A percentile compares a stretch with the other conserved stretches of the same genome.
Conservation (phyloP, 2,329 filamentous ascomycete genomes). For the Trichoderma citrinoviride region DNA sequence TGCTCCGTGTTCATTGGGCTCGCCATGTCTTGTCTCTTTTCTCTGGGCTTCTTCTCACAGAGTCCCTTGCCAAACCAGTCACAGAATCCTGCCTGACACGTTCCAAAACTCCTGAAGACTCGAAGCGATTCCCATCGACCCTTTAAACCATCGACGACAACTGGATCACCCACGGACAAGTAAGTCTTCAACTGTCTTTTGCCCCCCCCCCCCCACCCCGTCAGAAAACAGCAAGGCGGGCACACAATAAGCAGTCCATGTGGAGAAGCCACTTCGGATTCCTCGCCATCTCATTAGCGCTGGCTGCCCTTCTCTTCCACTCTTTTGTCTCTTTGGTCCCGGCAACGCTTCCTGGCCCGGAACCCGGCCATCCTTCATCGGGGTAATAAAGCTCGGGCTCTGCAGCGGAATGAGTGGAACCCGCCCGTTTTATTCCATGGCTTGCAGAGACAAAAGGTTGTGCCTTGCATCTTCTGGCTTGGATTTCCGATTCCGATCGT, state of each 20-base stretch:
- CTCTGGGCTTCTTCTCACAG: background rate
- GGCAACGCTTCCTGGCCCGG: background rate
- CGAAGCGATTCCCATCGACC: background rate
- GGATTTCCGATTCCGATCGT: conserved; percentile 2
- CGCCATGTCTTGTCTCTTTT: conserved; percentile 4
- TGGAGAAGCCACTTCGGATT: conserved; percentile 13
- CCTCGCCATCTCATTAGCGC: background rate
- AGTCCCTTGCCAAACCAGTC: background rate
- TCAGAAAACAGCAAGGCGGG: background rate
- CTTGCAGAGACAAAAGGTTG: no score
- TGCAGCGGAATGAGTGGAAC: conserved; percentile 16
- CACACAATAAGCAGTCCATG: background rate
- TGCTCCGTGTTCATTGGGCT: conserved; percentile 70
- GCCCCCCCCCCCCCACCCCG: background rate
- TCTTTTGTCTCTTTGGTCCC: background rate
- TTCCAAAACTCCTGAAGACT: background rate
- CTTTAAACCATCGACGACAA: background rate
- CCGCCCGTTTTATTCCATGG: background rate
- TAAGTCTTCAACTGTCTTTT: background rate
- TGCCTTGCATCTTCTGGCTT: background rate
- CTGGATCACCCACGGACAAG: no score
- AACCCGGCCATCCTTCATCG: conserved; percentile 16
- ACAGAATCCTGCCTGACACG: background rate
- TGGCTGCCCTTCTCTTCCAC: background rate
- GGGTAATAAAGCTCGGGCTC: conserved; percentile 17